Conservation (phyloP, 805 yeast species). For the Nakazawaea wyomingensis region DNA sequence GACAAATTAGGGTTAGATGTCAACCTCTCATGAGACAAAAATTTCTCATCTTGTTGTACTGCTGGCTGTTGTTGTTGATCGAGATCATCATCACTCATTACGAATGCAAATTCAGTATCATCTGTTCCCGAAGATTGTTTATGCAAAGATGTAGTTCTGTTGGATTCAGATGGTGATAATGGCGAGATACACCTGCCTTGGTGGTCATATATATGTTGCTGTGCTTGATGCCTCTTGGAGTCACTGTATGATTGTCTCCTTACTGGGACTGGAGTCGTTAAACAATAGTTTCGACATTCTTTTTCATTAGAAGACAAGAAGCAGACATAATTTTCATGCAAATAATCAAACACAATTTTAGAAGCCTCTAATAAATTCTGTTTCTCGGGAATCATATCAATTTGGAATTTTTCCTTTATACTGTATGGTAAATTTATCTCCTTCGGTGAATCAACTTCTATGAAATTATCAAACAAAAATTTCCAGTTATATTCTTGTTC, state of each 20-base stretch:
- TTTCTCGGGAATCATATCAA: conserved; percentile 18
- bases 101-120: conserved; percentile 10
- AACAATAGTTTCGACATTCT: background rate
- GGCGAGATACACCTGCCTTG: conserved; percentile 9
- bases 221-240: conserved; percentile 2
- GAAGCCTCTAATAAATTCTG: conserved; percentile 17
- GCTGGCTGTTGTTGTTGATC: background rate
- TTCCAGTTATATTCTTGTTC: conserved; percentile 22
- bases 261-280: conserved; percentile 2
- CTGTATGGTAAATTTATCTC: conserved; percentile 29
- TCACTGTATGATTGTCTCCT: background rate
- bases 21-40: background rate
- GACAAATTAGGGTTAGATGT: conserved; percentile 2
- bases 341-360: conserved; percentile 20
- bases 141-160: background rate
- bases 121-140: background rate
- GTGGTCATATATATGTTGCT: background rate
- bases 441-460: conserved; percentile 22
- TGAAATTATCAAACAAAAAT: conserved; percentile 21
- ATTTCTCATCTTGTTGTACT: background rate
- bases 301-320: conserved; percentile 15
- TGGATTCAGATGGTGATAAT: conserved; percentile 10
- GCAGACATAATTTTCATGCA: conserved; percentile 26
- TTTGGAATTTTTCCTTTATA: conserved; percentile 15
- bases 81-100: conserved; percentile 12